Percentiles rank a stretch among this genome's conserved stretches.
phyloP scores from a whole-genome alignment of 305 asterid genomes.

The Solanum hybrid region DNA sequence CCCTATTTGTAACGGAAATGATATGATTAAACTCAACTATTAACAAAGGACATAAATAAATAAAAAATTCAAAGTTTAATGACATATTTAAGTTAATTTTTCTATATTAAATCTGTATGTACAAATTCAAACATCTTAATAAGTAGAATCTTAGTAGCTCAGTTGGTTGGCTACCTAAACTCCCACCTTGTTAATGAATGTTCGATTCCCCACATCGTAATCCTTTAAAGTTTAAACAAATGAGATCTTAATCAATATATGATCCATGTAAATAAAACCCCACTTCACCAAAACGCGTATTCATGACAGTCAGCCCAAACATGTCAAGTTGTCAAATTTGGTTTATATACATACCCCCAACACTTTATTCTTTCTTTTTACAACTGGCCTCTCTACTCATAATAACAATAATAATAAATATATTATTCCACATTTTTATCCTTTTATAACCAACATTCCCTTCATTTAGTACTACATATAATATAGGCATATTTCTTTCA shows the following conservation, averaged over 20 bases:
- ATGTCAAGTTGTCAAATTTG: background rate
- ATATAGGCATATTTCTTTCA: background rate
- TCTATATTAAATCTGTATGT: background rate
- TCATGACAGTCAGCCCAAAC: background rate
- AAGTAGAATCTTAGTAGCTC: too few species aligned
- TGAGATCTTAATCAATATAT: background rate
- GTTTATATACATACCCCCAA: background rate
- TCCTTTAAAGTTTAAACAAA: background rate
- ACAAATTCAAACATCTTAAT: background rate
- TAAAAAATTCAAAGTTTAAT: too few species aligned
- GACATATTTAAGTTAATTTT: background rate
- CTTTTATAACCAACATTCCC: background rate
- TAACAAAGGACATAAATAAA: background rate
- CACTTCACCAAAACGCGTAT: background rate
- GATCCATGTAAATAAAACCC: background rate
- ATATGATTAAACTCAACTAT: background rate
- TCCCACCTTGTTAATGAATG: background rate
- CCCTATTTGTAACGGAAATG: background rate
- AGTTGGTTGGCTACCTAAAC: background rate
- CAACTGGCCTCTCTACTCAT: background rate
- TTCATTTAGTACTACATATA: background rate
- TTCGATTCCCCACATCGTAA: too few species aligned
- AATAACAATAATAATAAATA: background rate
- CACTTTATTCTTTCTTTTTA: background rate
- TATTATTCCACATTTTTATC: background rate